A percentile compares a stretch with the other conserved stretches of the same genome.
phyloP scores from a whole-genome alignment of 495 filamentous ascomycete genomes.

The Talaromyces nanjingensis region DNA sequence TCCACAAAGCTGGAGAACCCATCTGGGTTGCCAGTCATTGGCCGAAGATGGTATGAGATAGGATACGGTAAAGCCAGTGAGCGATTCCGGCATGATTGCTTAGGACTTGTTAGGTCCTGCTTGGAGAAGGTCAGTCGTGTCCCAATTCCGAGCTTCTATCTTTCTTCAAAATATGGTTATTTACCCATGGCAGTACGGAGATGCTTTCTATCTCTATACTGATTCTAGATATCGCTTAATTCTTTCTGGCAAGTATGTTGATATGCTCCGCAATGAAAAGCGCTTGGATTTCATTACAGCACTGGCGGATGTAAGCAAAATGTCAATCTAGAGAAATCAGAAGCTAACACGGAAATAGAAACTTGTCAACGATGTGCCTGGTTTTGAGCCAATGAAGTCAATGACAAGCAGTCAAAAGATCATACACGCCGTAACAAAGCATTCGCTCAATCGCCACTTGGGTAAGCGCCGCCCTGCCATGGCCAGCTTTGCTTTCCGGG shows the following conservation, averaged over 20 bases:
- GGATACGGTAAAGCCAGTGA: slow-evolving; percentile 7
- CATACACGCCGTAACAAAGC: background rate
- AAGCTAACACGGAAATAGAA: background rate
- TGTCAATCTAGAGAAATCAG: background rate
- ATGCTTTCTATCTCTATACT: slow-evolving; percentile 10
- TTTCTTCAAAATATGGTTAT: background rate
- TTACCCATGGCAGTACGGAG: slow-evolving; percentile 1
- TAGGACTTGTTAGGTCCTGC: background rate
- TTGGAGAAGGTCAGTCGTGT: background rate
- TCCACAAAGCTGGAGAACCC: slow-evolving; percentile 6
- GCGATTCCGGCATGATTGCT: slow-evolving; percentile 8
- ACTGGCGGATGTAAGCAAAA: slow-evolving; percentile 1
- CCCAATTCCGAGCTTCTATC: background rate
- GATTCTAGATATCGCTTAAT: slow-evolving; percentile 10
- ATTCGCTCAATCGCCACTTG: background rate
- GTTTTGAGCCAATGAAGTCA: background rate
- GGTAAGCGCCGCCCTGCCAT: background rate
- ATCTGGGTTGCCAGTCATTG: slow-evolving; percentile 10
- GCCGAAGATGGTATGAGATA: slow-evolving; percentile 9
- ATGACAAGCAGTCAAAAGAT: slow-evolving; percentile 1
- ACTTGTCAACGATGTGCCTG: background rate
- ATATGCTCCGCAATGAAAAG: slow-evolving; percentile 10
- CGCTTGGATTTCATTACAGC: slow-evolving; percentile 2
- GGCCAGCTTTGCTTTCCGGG: background rate
- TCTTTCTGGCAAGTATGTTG: slow-evolving; percentile 7